phyloP scores from a whole-genome alignment of 768 basidiomycete species.

The Rhodocollybia butyracea region DNA sequence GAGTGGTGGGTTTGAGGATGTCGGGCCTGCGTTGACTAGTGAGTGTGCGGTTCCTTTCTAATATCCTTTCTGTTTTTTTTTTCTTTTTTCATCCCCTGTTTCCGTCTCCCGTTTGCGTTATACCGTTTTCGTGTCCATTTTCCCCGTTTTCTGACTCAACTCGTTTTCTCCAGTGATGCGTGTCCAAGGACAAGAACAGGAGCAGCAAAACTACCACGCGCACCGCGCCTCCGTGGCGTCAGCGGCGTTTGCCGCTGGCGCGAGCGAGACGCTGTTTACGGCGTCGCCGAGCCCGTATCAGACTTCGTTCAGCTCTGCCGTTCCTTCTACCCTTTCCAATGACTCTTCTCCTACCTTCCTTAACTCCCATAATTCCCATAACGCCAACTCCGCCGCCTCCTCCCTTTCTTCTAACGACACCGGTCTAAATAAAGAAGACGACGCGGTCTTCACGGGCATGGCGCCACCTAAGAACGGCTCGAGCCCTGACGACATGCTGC shows the following conservation, averaged over 20 bases:
- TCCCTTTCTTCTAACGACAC: slow-evolving; percentile 5
- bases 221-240: too few relatives aligned
- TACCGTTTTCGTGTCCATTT: too few relatives aligned
- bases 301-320: slow-evolving; percentile 4
- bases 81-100: too few relatives aligned
- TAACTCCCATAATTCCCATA: not conserved
- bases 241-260: too few relatives aligned
- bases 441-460: not conserved
- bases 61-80: not conserved
- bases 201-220: not conserved
- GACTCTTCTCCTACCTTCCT: too few relatives aligned
- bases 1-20: slow-evolving; percentile 43
- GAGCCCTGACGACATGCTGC: slow-evolving; percentile 66
- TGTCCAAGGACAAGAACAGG: slow-evolving; percentile 35
- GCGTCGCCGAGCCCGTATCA: slow-evolving; percentile 43
- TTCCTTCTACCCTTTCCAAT: too few relatives aligned
- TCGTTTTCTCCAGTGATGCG: slow-evolving; percentile 60
- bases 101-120: too few relatives aligned
- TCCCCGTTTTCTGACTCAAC: not conserved
- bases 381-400: slow-evolving; percentile 17
- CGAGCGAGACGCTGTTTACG: slow-evolving; percentile 25
- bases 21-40: slow-evolving; percentile 70
- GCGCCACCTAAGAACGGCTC: slow-evolving; percentile 14
- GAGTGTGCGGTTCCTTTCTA: slow-evolving; percentile 20
- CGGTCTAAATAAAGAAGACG: not conserved